Percentiles rank a stretch among this genome's conserved stretches.
These are phyloP conservation scores for Ormosia emarginata DNA, from an alignment of 306 rosid genomes.

Conservation along the genomic window DNA sequence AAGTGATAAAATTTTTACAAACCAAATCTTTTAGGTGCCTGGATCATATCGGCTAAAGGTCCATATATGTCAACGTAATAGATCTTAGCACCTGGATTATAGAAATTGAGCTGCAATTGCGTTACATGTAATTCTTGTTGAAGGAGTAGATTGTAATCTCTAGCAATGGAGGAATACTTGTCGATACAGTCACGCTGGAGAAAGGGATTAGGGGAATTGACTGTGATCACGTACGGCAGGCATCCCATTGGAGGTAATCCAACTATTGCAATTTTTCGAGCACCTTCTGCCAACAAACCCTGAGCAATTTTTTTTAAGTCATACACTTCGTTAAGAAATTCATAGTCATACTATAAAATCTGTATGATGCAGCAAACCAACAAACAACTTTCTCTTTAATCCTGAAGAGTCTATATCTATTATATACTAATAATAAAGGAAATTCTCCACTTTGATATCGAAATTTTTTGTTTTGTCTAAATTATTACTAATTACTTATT, in stretches of 20 bases:
- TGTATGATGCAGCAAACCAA: neutral
- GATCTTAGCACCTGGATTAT: constrained; percentile 23
- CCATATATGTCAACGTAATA: constrained; percentile 52
- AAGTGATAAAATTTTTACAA: neutral
- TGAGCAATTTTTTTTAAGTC: neutral
- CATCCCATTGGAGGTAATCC: constrained; percentile 84
- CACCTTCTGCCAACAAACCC: constrained; percentile 71
- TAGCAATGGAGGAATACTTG: constrained; percentile 38
- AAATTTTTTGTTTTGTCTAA: no score
- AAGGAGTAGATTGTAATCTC: constrained; percentile 54
- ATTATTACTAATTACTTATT: no score
- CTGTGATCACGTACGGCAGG: constrained; percentile 50
- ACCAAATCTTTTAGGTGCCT: constrained; percentile 37
- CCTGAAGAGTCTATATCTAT: neutral
- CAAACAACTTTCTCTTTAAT: neutral
- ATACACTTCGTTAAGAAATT: neutral
- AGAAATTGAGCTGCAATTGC: constrained; percentile 39
- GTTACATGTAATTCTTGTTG: constrained; percentile 36
- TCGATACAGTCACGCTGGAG: constrained; percentile 46
- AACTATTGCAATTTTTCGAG: constrained; percentile 37
- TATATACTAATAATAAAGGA: no score
- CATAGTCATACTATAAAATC: neutral
- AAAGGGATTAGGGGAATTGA: constrained; percentile 19
- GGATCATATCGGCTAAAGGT: constrained; percentile 50
- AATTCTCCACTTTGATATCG: no score